These are phyloP conservation scores for Discostella stelligeroides DNA, from an alignment of 108 stramenopile genomes.

Conservation along the genomic window DNA sequence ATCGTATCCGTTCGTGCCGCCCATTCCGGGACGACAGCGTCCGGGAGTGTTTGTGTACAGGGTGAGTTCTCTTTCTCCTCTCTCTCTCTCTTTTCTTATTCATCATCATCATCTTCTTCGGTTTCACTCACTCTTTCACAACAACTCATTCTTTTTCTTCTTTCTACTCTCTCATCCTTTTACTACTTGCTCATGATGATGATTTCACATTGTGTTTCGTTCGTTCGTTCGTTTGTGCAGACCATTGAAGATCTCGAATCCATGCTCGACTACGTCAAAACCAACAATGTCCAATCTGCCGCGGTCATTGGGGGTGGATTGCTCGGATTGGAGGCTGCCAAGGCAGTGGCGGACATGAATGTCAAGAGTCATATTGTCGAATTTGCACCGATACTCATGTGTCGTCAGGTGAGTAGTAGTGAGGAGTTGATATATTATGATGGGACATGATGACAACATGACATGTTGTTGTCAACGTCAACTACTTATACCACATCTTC, in stretches of 20 bases:
- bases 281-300: constrained; percentile 81
- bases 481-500: too few relatives aligned
- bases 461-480: too few relatives aligned
- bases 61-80: constrained; percentile 17
- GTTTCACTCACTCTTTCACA: too few relatives aligned
- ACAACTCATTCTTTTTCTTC: too few relatives aligned
- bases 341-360: constrained; percentile 93
- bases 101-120: background rate
- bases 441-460: too few relatives aligned
- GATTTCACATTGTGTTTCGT: too few relatives aligned
- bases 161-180: too few relatives aligned
- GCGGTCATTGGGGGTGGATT: constrained; percentile 95
- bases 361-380: constrained; percentile 90
- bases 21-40: constrained; percentile 89
- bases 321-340: constrained; percentile 85
- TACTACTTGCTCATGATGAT: too few relatives aligned
- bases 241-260: constrained; percentile 93
- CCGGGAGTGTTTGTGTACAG: constrained; percentile 95
- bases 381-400: constrained; percentile 93
- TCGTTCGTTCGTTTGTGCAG: constrained; percentile 8
- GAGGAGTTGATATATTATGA: too few relatives aligned
- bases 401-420: constrained; percentile 89
- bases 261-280: constrained; percentile 88
- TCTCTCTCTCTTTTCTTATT: background rate
- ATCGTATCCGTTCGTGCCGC: constrained; percentile 92